A percentile compares a stretch with the other conserved stretches of the same genome.
These are phyloP conservation scores for Solanum chiquidenum DNA, from an alignment of 257 asterid genomes.

Conservation along the genomic window DNA sequence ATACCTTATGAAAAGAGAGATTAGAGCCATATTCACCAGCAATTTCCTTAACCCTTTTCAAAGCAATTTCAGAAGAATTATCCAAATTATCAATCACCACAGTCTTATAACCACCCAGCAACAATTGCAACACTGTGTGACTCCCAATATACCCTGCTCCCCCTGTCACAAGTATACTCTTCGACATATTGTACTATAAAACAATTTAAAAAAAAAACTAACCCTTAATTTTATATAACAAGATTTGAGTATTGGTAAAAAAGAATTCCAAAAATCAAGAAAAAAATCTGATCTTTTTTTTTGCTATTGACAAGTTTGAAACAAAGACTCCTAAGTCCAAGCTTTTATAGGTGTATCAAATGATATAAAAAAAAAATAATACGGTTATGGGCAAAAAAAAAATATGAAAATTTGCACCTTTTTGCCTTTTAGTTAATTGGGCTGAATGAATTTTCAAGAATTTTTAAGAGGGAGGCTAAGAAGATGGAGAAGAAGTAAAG, in stretches of 20 bases:
- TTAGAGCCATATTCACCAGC: slow-evolving; percentile 56
- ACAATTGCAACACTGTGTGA: slow-evolving; percentile 77
- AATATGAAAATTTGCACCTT: neutral
- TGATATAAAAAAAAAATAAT: neutral
- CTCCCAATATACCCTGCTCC: slow-evolving; percentile 72
- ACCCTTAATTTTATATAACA: neutral
- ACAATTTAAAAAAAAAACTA: neutral
- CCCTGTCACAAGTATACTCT: slow-evolving; percentile 46
- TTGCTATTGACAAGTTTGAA: neutral
- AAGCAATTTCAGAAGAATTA: slow-evolving; percentile 65
- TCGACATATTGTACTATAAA: slow-evolving; percentile 8
- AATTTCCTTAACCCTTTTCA: slow-evolving; percentile 58
- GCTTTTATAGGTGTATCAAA: neutral
- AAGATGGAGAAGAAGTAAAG: neutral
- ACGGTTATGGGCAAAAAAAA: neutral
- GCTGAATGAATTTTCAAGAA: neutral
- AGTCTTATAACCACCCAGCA: slow-evolving; percentile 59
- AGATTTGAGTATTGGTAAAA: neutral
- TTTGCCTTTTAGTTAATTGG: neutral
- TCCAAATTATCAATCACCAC: slow-evolving; percentile 86
- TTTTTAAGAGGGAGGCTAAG: neutral
- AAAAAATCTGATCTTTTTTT: neutral
- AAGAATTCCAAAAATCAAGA: neutral
- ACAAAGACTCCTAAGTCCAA: neutral
- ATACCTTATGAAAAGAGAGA: slow-evolving; percentile 66